A percentile compares a stretch with the other conserved stretches of the same genome.
phyloP scores from a whole-genome alignment of 164 flowering plant genomes.

The Annona squamosa region DNA sequence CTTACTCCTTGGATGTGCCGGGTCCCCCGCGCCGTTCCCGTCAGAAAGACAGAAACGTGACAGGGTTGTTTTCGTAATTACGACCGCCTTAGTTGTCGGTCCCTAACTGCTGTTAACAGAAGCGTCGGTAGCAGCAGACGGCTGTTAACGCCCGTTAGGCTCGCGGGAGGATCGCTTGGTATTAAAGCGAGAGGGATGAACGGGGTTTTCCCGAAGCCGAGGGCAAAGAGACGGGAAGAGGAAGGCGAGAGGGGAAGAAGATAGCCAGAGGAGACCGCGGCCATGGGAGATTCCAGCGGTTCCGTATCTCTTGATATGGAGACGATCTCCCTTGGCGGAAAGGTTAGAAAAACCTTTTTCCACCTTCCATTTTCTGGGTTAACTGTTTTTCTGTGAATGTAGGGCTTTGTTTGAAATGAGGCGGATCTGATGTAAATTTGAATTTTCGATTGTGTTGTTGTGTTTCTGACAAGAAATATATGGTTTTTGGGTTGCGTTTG shows the following conservation, averaged over 20 bases:
- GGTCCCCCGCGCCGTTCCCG: too few relatives aligned
- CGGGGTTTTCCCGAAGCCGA: neutral
- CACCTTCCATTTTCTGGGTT: slow-evolving; percentile 1
- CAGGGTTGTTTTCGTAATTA: neutral
- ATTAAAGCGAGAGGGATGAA: slow-evolving; percentile 1
- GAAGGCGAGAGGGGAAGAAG: neutral
- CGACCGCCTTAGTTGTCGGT: neutral
- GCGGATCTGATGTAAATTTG: neutral
- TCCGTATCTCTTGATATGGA: slow-evolving; percentile 65
- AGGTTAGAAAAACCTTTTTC: slow-evolving; percentile 29
- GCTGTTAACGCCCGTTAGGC: slow-evolving; percentile 4
- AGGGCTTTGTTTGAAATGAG: neutral
- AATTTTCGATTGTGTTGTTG: neutral
- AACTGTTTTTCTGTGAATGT: neutral
- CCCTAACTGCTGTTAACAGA: neutral
- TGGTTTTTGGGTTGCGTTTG: neutral
- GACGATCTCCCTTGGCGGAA: slow-evolving; percentile 69
- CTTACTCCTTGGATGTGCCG: too few relatives aligned
- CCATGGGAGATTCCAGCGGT: slow-evolving; percentile 57
- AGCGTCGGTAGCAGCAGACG: slow-evolving; percentile 6
- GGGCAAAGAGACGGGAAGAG: neutral
- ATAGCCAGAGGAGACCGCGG: slow-evolving; percentile 17
- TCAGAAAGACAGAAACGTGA: neutral
- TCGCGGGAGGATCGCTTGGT: slow-evolving; percentile 1
- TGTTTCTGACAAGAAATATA: neutral